phyloP scores from a whole-genome alignment of 257 asterid genomes.

The Forsythia suspensa region DNA sequence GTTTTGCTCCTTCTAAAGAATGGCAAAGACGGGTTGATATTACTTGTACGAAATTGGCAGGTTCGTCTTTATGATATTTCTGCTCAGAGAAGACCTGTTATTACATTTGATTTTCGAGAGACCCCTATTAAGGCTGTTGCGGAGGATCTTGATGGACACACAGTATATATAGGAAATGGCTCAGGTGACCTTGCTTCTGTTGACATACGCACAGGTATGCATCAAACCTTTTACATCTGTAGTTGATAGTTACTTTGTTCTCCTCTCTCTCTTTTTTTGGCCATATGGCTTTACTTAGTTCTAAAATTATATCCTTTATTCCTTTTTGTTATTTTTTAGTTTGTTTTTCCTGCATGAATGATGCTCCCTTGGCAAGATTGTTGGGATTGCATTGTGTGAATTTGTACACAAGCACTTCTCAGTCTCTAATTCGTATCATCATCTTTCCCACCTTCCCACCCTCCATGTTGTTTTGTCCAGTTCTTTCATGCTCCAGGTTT shows the following conservation, averaged over 20 bases:
- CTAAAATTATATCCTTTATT: background rate
- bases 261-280: background rate
- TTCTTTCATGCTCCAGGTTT: background rate
- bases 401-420: background rate
- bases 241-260: background rate
- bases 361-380: background rate
- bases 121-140: constrained; percentile 77
- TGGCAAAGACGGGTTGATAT: constrained; percentile 8
- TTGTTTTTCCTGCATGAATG: background rate
- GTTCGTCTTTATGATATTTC: constrained; percentile 90
- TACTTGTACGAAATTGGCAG: constrained; percentile 38
- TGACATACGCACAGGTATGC: constrained; percentile 84
- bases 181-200: constrained; percentile 93
- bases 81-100: constrained; percentile 89
- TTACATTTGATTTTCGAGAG: constrained; percentile 82
- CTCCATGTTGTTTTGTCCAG: background rate
- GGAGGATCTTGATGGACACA: constrained; percentile 78
- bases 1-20: constrained; percentile 9
- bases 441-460: background rate
- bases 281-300: background rate
- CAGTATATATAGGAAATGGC: constrained; percentile 79
- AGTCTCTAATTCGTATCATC: background rate
- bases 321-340: background rate
- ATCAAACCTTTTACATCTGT: constrained; percentile 7
- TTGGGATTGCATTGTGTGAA: background rate